Evolutionary conservation across 148 eudicot species (phyloP).

Genomic region (Spergularia marina): DNA sequence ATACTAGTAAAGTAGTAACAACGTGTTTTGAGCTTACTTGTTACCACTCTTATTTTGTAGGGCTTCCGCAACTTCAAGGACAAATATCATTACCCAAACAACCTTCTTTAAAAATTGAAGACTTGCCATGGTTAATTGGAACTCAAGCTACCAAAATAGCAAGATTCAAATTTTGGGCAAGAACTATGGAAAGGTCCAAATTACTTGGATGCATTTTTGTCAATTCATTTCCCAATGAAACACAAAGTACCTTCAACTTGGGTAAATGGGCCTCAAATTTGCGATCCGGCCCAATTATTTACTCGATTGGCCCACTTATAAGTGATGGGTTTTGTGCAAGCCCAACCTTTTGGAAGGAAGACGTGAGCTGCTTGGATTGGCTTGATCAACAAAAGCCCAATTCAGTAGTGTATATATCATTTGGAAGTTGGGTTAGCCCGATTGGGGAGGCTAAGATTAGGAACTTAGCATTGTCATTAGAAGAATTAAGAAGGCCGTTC

Average conservation of each 20-base stretch:
- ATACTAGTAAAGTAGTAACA: too few species aligned
- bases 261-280: slow-evolving; percentile 6
- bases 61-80: slow-evolving; percentile 40
- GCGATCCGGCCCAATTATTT: slow-evolving; percentile 19
- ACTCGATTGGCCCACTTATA: slow-evolving; percentile 40
- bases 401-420: slow-evolving; percentile 69
- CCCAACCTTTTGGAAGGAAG: slow-evolving; percentile 57
- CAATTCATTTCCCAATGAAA: slow-evolving; percentile 49
- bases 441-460: slow-evolving; percentile 50
- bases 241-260: not conserved
- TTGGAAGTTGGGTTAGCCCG: slow-evolving; percentile 94
- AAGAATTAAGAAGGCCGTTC: slow-evolving; percentile 51
- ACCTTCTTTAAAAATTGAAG: slow-evolving; percentile 22
- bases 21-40: too few species aligned
- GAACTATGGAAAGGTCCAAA: slow-evolving; percentile 33
- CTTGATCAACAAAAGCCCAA: slow-evolving; percentile 43
- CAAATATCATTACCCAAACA: slow-evolving; percentile 21
- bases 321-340: slow-evolving; percentile 3
- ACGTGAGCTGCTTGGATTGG: slow-evolving; percentile 61
- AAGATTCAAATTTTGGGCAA: slow-evolving; percentile 43
- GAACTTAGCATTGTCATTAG: slow-evolving; percentile 53
- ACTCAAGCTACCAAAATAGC: slow-evolving; percentile 24
- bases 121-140: slow-evolving; percentile 48
- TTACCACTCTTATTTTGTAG: slow-evolving; percentile 28
- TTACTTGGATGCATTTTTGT: slow-evolving; percentile 33